Evolutionary conservation across 306 rosid species (phyloP), one percentile per base, ranked within the genome.

Genomic region (Fragaria ananassa): DNA sequence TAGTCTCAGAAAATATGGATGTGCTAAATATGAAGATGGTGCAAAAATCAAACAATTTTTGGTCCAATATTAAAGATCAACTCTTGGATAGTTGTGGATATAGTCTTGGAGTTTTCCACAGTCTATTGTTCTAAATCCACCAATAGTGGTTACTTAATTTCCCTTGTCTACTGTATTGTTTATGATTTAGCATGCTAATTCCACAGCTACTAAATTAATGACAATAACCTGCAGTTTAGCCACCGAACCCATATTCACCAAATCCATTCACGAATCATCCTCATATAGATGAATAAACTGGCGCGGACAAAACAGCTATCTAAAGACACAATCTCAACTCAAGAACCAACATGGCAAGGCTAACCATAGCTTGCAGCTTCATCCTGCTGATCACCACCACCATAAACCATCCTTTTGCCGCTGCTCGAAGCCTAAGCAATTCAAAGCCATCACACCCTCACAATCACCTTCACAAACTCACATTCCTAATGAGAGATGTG

Each of bases 401-500:
- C 74, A 57, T 76, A 69, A 77, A 60, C 68, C 67, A 78, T 4
- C 74, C 77, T 47, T 81, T 79, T n/a, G 84, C 83, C 27, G 83
- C 87, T 3, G 84, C 90, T 29, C 45, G 96, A 79, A 87, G 87
- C 37, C 84, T 92, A 15, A 80, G 72, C 74, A 78, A 70, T 71
- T 77, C 88, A 39, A 70, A 81, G 21, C 87, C 75, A 51, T 78
- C 74, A n/a, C 63, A 17, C 14, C 81, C 83, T 71, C 76, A 78
- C 45, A 82, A 47, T 78, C 60, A 12, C 56, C 88, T 79, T 57
- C 84, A 78, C 74, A 88, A 27, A 71, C 72, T 85, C 79, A 84
- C 88, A 58, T 92, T 92, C 79, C 53, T 84, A 39, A 92, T 90
- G 88, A 69, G 76, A 44, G 81, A 90, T 68, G 80, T 92, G 63